Evolutionary conservation across 148 eudicot genomes (phyloP).

Genomic region (Rhododendron vialii): DNA sequence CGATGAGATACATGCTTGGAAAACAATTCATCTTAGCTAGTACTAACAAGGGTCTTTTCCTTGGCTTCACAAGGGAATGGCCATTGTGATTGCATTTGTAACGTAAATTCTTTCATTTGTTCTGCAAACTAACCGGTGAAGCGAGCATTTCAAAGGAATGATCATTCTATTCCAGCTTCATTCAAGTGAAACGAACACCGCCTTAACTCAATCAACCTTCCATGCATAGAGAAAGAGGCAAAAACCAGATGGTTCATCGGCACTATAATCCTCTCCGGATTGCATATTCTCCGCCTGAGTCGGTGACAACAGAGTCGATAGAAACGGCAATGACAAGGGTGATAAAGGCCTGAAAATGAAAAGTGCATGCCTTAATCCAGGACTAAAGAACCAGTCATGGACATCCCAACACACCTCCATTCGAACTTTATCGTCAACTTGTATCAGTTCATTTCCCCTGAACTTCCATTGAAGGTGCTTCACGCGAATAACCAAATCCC

Average conservation of each 20-base stretch:
- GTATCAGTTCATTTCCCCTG: constrained; percentile 57
- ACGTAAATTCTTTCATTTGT: background rate
- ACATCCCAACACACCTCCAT: constrained; percentile 82
- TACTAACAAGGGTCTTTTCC: background rate
- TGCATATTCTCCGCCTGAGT: background rate
- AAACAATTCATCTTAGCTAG: background rate
- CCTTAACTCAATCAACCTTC: constrained; percentile 60
- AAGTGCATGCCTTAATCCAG: constrained; percentile 63
- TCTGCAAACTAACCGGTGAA: background rate
- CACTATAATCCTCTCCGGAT: constrained; percentile 16
- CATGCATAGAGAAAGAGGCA: constrained; percentile 80
- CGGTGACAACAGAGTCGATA: constrained; percentile 10
- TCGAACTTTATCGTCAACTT: constrained; percentile 37
- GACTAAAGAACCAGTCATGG: constrained; percentile 77
- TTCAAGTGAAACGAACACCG: background rate
- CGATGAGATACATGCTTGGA: background rate
- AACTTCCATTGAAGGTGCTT: constrained; percentile 80
- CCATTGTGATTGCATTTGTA: too few relatives aligned
- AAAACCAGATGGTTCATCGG: constrained; percentile 39
- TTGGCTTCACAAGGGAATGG: too few relatives aligned
- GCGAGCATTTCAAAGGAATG: background rate
- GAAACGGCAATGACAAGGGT: background rate
- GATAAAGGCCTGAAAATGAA: constrained; percentile 52
- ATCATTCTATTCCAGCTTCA: background rate
- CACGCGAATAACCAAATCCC: constrained; percentile 48